phyloP scores from a whole-genome alignment of 2,329 filamentous ascomycete species.

The Paraphaeosphaeria minitans region DNA sequence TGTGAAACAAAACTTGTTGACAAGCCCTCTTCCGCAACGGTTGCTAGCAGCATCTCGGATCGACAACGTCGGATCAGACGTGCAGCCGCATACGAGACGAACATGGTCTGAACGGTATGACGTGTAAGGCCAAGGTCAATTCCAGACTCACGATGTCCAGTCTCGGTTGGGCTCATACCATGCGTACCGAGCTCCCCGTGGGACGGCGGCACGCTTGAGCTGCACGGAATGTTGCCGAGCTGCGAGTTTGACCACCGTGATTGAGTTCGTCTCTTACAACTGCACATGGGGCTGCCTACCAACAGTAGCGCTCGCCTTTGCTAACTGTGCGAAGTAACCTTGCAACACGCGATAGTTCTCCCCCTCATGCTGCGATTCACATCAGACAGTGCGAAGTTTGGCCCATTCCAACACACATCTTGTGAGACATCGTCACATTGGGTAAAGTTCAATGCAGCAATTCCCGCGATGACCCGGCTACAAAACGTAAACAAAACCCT shows the following conservation, averaged over 20 bases:
- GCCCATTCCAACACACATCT: neutral
- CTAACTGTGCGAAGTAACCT: neutral
- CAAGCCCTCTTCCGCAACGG: constrained; percentile 5
- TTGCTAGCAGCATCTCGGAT: constrained; percentile 14
- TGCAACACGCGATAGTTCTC: neutral
- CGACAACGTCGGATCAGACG: constrained; percentile 1
- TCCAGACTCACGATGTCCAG: neutral
- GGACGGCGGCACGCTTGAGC: neutral
- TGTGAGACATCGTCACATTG: neutral
- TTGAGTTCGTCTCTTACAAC: neutral
- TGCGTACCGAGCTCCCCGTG: neutral
- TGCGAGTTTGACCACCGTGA: neutral
- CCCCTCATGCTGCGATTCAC: neutral
- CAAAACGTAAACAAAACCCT: neutral
- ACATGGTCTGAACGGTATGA: neutral
- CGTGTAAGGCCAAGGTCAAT: neutral
- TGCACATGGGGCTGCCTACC: neutral
- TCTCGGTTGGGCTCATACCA: neutral
- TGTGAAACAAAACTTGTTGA: neutral
- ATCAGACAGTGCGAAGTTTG: neutral
- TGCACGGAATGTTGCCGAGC: neutral
- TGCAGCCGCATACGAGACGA: constrained; percentile 1
- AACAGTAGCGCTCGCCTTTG: neutral
- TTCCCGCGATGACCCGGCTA: neutral
- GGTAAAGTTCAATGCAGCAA: neutral